phyloP scores from a whole-genome alignment of 768 basidiomycete genomes.

The Austroboletus eburneus region DNA sequence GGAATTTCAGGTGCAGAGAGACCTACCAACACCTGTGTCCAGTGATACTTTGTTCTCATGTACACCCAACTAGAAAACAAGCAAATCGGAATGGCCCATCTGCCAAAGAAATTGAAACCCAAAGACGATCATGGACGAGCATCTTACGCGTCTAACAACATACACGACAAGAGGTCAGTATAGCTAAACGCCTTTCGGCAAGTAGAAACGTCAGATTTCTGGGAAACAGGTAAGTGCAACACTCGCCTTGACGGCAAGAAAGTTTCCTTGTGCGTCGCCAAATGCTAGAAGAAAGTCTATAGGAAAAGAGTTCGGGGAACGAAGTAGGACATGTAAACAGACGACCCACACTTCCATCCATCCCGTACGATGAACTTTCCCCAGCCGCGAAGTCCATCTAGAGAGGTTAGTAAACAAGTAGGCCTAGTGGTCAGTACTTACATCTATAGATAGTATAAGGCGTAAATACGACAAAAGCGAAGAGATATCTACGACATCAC shows the following conservation, averaged over 20 bases:
- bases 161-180: conserved; percentile 82
- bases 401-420: conserved; percentile 1
- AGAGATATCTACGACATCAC: conserved; percentile 55
- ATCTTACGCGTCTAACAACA: conserved; percentile 82
- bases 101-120: conserved; percentile 23
- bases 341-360: conserved; percentile 79
- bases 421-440: conserved; percentile 33
- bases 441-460: conserved; percentile 87
- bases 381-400: conserved; percentile 83
- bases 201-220: background rate
- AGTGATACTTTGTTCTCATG: conserved; percentile 73
- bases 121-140: background rate
- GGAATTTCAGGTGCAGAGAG: background rate
- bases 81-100: conserved; percentile 88
- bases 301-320: background rate
- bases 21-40: conserved; percentile 73
- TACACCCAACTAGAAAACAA: conserved; percentile 77
- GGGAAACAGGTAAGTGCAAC: background rate
- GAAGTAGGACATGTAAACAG: background rate
- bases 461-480: conserved; percentile 70
- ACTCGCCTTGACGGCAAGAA: conserved; percentile 69
- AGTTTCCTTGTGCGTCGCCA: conserved; percentile 83
- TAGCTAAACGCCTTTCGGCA: conserved; percentile 64
- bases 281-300: conserved; percentile 75
- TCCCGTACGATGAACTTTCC: conserved; percentile 63